phyloP scores from a whole-genome alignment of 495 filamentous ascomycete species.

The Xylaria bambusicola region DNA sequence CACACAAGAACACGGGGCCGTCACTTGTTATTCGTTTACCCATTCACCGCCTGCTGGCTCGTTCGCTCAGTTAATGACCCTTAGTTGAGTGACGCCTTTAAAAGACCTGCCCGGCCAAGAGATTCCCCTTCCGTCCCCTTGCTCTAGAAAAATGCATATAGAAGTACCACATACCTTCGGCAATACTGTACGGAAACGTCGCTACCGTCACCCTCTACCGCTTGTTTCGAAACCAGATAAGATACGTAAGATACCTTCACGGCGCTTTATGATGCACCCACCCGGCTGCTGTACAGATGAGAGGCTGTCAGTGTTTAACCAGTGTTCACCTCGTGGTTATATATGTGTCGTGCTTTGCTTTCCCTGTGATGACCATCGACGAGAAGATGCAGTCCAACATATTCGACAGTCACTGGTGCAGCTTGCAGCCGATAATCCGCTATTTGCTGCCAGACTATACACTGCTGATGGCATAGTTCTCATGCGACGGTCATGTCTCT shows the following conservation, averaged over 20 bases:
- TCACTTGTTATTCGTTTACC: not conserved
- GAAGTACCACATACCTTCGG: slow-evolving; percentile 3
- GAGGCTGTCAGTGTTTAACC: slow-evolving; percentile 36
- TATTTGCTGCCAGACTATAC: slow-evolving; percentile 38
- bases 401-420: slow-evolving; percentile 29
- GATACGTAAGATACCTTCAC: slow-evolving; percentile 8
- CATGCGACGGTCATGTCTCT: slow-evolving; percentile 27
- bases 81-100: not conserved
- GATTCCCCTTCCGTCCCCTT: not conserved
- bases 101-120: not conserved
- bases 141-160: slow-evolving; percentile 19
- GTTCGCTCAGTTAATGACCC: not conserved
- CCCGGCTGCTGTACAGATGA: slow-evolving; percentile 19
- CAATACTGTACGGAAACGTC: slow-evolving; percentile 17
- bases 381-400: slow-evolving; percentile 27
- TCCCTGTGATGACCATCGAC: slow-evolving; percentile 30
- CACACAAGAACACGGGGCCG: slow-evolving; percentile 3
- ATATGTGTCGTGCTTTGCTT: slow-evolving; percentile 39
- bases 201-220: not conserved
- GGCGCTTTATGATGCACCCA: slow-evolving; percentile 10
- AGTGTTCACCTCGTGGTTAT: slow-evolving; percentile 37
- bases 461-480: slow-evolving; percentile 28
- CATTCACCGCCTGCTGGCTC: not conserved
- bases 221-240: slow-evolving; percentile 4
- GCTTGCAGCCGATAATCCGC: slow-evolving; percentile 29